Conservation (phyloP, 805 yeast genomes). For the Lachancea mirantina region DNA sequence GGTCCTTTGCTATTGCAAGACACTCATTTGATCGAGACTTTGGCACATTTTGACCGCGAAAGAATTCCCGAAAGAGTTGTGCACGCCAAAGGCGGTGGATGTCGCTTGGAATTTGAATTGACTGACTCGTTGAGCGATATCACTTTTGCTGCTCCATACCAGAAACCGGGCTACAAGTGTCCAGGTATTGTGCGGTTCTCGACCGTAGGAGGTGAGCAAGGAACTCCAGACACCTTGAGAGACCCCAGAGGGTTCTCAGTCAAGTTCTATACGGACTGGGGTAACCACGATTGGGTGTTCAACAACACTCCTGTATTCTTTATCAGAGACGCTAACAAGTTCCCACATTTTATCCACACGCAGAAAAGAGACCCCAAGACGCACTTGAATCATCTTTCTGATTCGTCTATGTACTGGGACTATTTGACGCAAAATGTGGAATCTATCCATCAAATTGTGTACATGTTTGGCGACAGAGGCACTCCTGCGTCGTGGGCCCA, state of each 20-base stretch:
- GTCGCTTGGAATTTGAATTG: conserved; percentile 50
- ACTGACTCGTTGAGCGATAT: conserved; percentile 52
- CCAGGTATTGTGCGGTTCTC: conserved; percentile 49
- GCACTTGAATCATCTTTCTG: conserved; percentile 37
- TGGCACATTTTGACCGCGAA: conserved; percentile 58
- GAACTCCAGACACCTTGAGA: conserved; percentile 76
- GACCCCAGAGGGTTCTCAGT: conserved; percentile 84
- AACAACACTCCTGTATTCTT: conserved; percentile 84
- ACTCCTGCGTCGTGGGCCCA: conserved; percentile 47
- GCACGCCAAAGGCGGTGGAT: conserved; percentile 63
- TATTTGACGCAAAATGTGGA: conserved; percentile 50
- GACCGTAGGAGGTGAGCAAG: conserved; percentile 81
- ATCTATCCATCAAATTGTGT: conserved; percentile 49
- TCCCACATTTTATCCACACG: conserved; percentile 83
- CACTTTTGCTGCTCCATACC: conserved; percentile 38
- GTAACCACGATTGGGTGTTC: conserved; percentile 77
- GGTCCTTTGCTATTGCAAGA: conserved; percentile 59
- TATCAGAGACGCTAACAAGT: conserved; percentile 68
- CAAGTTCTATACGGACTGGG: conserved; percentile 77
- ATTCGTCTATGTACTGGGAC: conserved; percentile 53
- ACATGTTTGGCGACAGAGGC: conserved; percentile 55
- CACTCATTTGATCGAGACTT: conserved; percentile 46
- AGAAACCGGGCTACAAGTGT: conserved; percentile 36
- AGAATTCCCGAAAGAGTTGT: conserved; percentile 62
- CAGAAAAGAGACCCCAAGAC: conserved; percentile 72